Evolutionary conservation across 345 rosid genomes (phyloP).

Genomic region (Brassica incana): DNA sequence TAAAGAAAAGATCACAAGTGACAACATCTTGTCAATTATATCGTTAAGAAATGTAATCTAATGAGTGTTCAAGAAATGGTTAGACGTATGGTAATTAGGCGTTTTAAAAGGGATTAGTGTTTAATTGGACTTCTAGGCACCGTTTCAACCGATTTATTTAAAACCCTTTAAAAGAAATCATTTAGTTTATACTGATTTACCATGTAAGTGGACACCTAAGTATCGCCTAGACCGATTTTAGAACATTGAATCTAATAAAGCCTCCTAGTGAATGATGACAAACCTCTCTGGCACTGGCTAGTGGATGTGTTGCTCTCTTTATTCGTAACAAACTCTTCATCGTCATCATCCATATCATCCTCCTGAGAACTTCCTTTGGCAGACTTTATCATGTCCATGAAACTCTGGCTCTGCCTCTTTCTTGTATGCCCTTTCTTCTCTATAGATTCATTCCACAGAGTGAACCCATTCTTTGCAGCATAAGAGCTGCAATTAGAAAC

Average conservation of each 20-base stretch:
- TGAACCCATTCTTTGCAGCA: conserved; percentile 60
- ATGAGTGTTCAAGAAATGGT: neutral
- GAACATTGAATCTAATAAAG: neutral
- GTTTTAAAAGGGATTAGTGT: neutral
- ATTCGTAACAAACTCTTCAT: conserved; percentile 62
- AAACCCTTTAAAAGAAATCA: too few species aligned
- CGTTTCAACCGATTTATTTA: neutral
- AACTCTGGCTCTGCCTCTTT: conserved; percentile 79
- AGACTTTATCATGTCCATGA: conserved; percentile 85
- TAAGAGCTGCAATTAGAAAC: conserved; percentile 71
- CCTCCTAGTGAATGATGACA: neutral
- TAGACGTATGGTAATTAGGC: neutral
- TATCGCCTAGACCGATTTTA: neutral
- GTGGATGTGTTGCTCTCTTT: conserved; percentile 60
- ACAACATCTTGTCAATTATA: neutral
- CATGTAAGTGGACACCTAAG: too few species aligned
- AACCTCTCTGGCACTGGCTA: conserved; percentile 56
- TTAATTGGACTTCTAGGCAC: neutral
- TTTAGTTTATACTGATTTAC: too few species aligned
- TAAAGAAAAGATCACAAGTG: neutral
- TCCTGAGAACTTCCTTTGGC: conserved; percentile 64
- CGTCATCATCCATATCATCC: conserved; percentile 67
- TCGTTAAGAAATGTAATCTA: neutral
- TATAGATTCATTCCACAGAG: conserved; percentile 79
- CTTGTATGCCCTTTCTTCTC: conserved; percentile 87